A percentile compares a stretch with the other conserved stretches of the same genome.
phyloP scores from a whole-genome alignment of 2,329 filamentous ascomycete genomes.

The Hypoxylon sp. region DNA sequence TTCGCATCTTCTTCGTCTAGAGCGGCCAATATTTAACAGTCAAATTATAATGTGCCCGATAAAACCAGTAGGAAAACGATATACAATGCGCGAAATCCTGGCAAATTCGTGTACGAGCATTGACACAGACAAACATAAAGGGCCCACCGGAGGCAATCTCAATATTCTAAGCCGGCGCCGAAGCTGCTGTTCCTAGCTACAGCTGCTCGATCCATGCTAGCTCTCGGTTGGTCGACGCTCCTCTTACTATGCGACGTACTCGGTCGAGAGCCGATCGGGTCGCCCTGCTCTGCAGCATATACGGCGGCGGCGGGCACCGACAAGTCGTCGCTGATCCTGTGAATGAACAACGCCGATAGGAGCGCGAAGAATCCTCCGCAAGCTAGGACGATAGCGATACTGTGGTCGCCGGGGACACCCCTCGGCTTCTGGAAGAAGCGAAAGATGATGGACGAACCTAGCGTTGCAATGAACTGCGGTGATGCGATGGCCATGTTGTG shows the following conservation, averaged over 20 bases:
- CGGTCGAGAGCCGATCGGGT: conserved; percentile 41
- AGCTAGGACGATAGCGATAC: conserved; percentile 84
- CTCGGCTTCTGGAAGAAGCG: conserved; percentile 85
- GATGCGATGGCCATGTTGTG: conserved; percentile 95
- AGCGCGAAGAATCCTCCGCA: conserved; percentile 83
- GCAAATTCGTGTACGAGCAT: conserved; percentile 3
- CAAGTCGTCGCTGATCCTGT: conserved; percentile 69
- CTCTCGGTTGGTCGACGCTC: conserved; percentile 54
- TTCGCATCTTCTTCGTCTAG: conserved; percentile 1
- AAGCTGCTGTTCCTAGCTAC: conserved; percentile 60
- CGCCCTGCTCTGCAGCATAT: conserved; percentile 54
- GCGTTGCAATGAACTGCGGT: conserved; percentile 88
- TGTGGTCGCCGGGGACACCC: conserved; percentile 83
- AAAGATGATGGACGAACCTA: conserved; percentile 86
- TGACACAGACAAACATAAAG: neutral
- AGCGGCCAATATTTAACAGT: neutral
- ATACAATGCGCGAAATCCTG: neutral
- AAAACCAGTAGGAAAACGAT: neutral
- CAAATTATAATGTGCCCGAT: neutral
- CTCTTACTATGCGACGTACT: conserved; percentile 47
- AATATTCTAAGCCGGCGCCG: conserved; percentile 57
- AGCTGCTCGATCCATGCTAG: conserved; percentile 55
- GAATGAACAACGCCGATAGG: conserved; percentile 76
- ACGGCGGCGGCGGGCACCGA: conserved; percentile 50
- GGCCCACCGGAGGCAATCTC: conserved; percentile 20